phyloP scores from a whole-genome alignment of 2,329 filamentous ascomycete genomes.

The Sclerotinia trifoliorum region DNA sequence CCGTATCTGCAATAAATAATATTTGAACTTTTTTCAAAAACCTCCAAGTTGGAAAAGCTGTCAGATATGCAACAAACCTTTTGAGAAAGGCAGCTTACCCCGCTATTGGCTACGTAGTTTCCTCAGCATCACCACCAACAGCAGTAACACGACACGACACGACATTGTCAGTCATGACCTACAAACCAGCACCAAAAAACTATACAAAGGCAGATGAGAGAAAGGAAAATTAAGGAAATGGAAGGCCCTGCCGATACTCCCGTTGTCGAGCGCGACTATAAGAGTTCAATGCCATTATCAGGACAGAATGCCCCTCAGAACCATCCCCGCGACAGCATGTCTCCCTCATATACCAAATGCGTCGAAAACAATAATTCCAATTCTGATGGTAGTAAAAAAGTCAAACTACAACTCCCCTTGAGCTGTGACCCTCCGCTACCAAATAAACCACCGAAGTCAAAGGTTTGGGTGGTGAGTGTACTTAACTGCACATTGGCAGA shows the following conservation, averaged over 20 bases:
- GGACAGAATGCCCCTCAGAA: no score
- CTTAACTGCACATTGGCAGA: neutral
- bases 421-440: constrained; percentile 83
- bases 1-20: neutral
- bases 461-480: constrained; percentile 80
- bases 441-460: constrained; percentile 66
- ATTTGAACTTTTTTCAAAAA: neutral
- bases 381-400: constrained; percentile 34
- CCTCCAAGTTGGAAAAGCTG: no score
- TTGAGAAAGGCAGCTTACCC: neutral
- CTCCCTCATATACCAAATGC: constrained; percentile 22
- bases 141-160: neutral
- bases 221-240: neutral
- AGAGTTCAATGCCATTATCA: neutral
- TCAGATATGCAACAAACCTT: constrained; percentile 5
- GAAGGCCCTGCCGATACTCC: neutral
- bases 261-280: neutral
- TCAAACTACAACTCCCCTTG: constrained; percentile 64
- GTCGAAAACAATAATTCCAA: constrained; percentile 15
- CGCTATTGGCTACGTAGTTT: neutral
- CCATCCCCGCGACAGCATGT: constrained; percentile 26
- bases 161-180: neutral
- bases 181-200: neutral
- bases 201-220: neutral
- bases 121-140: neutral